Base-by-base conservation (phyloP, 805 yeast genomes). In the Torulaspora franciscae region DNA sequence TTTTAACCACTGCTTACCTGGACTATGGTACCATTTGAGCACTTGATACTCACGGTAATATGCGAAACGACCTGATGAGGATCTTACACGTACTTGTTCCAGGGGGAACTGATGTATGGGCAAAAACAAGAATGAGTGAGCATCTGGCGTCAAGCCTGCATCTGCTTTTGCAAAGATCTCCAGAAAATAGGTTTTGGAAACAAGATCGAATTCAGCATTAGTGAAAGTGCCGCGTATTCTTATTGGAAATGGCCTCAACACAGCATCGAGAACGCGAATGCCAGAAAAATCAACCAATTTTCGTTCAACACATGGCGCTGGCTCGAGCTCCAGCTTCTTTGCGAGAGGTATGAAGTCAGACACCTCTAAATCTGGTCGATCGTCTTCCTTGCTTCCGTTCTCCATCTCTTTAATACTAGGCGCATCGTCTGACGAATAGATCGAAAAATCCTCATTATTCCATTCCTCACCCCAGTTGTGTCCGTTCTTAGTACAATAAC, bases 371-470 rank as follows among this genome's bases (percentile, higher is more conserved):
- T 25, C 37, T 14, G 33, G 25, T 8, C 24, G 13, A 9, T 25
- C 13, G 14, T 14, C 24, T 7, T 32, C 33, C 7, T 14, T 15
- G 9, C 33, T 14, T 32, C 29, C 35, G 7, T 32, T 32, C 6
- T 19, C 15, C 8, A 6, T 9, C 2, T 30, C 33, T 30, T 30
- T 13, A 3, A 4, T 10, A 6, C 10, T 30, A 15, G 22, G 10
- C 6, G 9, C 42, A 46, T 83, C 88, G 49, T 83, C 89, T 3
- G 71, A 65, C 1, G 93, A 83, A 84, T 83, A 91, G 45, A 91
- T 76, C 1, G 96, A 85, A 61, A 91, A 82, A 64, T 91, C 98
- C 60, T 91, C 99, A 53, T 88, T 81, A 57, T 91, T 91, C 95
- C 97, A 91, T 22, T 74, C 62, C 64, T 91, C 99, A 0, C 99